These are phyloP conservation scores for Boeremia lycopersici DNA, from an alignment of 2,329 filamentous ascomycete genomes.

Conservation along the genomic window DNA sequence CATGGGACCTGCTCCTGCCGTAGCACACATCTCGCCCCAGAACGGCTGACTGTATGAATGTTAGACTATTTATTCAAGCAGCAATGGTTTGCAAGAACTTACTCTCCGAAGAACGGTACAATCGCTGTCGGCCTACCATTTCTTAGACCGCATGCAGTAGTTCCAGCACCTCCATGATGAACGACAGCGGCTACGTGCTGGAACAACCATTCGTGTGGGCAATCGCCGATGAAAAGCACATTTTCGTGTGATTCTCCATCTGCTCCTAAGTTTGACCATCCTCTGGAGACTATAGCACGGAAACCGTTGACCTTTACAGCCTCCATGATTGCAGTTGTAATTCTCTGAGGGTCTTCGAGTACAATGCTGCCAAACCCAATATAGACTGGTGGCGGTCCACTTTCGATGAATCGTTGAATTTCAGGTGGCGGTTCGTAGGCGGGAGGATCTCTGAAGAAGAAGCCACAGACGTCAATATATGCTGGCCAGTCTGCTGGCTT, in stretches of 20 bases:
- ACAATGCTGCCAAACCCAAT: slow-evolving; percentile 65
- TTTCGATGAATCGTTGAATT: slow-evolving; percentile 52
- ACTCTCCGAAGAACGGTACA: slow-evolving; percentile 73
- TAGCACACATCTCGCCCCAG: slow-evolving; percentile 37
- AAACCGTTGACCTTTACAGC: slow-evolving; percentile 47
- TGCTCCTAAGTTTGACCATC: slow-evolving; percentile 47
- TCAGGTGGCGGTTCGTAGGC: slow-evolving; percentile 49
- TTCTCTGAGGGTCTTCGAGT: slow-evolving; percentile 54
- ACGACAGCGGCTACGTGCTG: slow-evolving; percentile 77
- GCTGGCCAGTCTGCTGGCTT: slow-evolving; percentile 28
- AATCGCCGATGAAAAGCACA: slow-evolving; percentile 66
- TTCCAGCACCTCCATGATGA: slow-evolving; percentile 87
- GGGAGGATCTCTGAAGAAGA: slow-evolving; percentile 51
- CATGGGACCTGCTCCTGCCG: slow-evolving; percentile 35
- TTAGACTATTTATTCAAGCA: neutral
- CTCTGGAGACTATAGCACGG: slow-evolving; percentile 61
- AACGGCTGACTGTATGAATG: slow-evolving; percentile 19
- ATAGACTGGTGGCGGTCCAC: slow-evolving; percentile 59
- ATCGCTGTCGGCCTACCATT: slow-evolving; percentile 70
- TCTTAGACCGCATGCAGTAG: slow-evolving; percentile 70
- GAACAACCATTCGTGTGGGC: slow-evolving; percentile 87
- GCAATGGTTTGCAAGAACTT: neutral
- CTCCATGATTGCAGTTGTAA: slow-evolving; percentile 54
- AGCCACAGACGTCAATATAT: slow-evolving; percentile 48
- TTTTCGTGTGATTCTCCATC: slow-evolving; percentile 34